Conservation (phyloP, 1,284 basidiomycete genomes). For the Cystobasidium sp. region DNA sequence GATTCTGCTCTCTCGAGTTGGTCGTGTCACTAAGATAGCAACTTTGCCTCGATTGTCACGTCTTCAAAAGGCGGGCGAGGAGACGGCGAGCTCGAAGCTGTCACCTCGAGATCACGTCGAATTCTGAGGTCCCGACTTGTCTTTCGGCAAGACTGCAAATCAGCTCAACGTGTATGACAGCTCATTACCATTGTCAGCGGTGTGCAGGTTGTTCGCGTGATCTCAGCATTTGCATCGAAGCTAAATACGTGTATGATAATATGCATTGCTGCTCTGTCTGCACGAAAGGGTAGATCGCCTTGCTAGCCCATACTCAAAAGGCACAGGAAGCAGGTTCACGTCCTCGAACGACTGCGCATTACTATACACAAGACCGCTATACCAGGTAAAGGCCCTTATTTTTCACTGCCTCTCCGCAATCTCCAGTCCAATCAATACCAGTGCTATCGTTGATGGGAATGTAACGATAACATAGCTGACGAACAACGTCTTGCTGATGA, state of each 20-base stretch:
- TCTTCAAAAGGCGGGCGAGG: neutral
- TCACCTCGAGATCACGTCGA: no score
- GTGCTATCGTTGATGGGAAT: conserved; percentile 39
- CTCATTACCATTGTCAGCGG: neutral
- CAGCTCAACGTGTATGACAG: neutral
- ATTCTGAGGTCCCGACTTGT: no score
- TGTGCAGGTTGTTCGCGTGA: neutral
- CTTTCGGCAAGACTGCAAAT: neutral
- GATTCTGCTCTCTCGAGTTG: neutral
- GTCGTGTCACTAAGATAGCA: neutral
- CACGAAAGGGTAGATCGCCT: no score
- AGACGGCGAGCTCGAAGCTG: neutral
- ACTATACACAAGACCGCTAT: neutral
- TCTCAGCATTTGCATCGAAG: neutral
- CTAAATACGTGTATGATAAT: neutral
- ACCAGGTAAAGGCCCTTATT: neutral
- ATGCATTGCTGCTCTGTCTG: neutral
- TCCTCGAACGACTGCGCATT: neutral
- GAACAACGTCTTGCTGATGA: conserved; percentile 51
- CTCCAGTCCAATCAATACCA: conserved; percentile 36
- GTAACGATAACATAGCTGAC: conserved; percentile 54
- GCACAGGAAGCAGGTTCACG: no score
- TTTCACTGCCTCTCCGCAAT: conserved; percentile 30
- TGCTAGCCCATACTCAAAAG: no score
- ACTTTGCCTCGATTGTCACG: neutral